Evolutionary conservation across 768 basidiomycete species (phyloP).

Genomic region (Brasilioporus rufonigricans): DNA sequence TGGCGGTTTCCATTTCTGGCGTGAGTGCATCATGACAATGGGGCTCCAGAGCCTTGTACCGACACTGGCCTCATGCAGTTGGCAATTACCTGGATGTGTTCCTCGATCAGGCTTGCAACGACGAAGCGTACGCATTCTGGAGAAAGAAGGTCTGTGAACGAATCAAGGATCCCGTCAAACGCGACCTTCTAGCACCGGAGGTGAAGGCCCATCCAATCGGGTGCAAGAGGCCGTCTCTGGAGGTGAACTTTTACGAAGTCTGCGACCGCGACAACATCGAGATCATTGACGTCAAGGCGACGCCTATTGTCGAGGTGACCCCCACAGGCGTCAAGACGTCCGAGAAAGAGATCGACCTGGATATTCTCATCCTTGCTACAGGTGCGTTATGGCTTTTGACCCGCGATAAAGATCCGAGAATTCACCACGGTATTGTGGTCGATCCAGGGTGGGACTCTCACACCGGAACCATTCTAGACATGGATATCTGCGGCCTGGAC

Average conservation of each 20-base stretch:
- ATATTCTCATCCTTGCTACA: conserved; percentile 10
- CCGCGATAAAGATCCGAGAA: too few relatives aligned
- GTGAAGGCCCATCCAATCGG: conserved; percentile 5
- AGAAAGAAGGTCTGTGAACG: conserved; percentile 12
- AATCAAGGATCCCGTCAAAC: conserved; percentile 7
- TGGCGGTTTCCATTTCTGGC: conserved; percentile 6
- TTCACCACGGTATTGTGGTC: too few relatives aligned
- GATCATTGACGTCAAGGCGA: conserved; percentile 10
- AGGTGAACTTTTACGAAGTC: conserved; percentile 10
- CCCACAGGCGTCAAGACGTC: too few relatives aligned
- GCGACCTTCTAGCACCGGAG: conserved; percentile 7
- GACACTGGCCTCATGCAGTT: neutral
- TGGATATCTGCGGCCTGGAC: too few relatives aligned
- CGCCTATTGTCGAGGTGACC: conserved; percentile 7
- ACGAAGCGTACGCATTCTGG: too few relatives aligned
- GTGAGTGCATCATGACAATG: neutral
- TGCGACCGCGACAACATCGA: conserved; percentile 10
- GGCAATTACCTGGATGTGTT: conserved; percentile 2
- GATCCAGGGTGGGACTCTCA: too few relatives aligned
- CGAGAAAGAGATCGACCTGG: too few relatives aligned
- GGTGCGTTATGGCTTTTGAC: too few relatives aligned
- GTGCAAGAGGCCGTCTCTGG: conserved; percentile 8
- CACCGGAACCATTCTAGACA: too few relatives aligned
- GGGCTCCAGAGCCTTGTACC: neutral
- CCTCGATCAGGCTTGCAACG: conserved; percentile 1